Evolutionary conservation across 2,329 filamentous ascomycete genomes (phyloP).

Genomic region (Exophiala spinifera): DNA sequence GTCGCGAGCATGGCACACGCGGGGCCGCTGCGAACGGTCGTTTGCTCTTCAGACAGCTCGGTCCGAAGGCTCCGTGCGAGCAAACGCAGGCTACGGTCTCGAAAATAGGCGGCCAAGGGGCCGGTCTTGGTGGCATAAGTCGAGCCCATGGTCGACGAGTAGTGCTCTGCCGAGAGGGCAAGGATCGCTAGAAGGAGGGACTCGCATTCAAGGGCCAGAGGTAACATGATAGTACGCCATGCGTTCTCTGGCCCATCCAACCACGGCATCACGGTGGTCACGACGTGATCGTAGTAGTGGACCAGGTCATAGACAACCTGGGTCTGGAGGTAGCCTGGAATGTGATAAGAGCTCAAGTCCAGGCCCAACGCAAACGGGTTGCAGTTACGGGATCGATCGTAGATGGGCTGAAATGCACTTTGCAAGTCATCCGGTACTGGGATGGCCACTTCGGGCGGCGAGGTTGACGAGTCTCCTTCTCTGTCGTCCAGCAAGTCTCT

Average conservation of each 20-base stretch:
- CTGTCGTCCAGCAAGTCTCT: too few relatives aligned
- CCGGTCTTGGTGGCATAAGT: conserved; percentile 2
- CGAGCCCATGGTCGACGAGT: conserved; percentile 5
- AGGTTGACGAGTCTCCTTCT: not conserved
- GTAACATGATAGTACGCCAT: conserved; percentile 31
- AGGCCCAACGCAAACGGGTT: conserved; percentile 16
- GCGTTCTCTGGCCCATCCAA: conserved; percentile 31
- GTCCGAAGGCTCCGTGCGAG: conserved; percentile 14
- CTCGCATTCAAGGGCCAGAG: conserved; percentile 27
- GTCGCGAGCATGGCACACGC: conserved; percentile 27
- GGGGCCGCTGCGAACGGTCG: conserved; percentile 2
- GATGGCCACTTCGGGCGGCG: not conserved
- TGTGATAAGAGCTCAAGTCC: conserved; percentile 4
- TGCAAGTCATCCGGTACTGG: conserved; percentile 1
- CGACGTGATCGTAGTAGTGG: conserved; percentile 28
- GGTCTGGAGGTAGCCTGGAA: conserved; percentile 9
- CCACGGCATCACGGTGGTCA: conserved; percentile 31
- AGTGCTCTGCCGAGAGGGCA: conserved; percentile 30
- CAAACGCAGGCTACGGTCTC: conserved; percentile 13
- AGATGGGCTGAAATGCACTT: conserved; percentile 5
- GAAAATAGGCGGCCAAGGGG: conserved; percentile 9
- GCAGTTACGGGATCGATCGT: conserved; percentile 4
- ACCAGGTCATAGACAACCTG: conserved; percentile 25
- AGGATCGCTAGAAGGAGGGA: conserved; percentile 30
- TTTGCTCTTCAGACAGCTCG: conserved; percentile 10